A percentile compares a stretch with the other conserved stretches of the same genome.
Conservation (phyloP, 2,329 filamentous ascomycete species). For the Thielaviopsis musarum region DNA sequence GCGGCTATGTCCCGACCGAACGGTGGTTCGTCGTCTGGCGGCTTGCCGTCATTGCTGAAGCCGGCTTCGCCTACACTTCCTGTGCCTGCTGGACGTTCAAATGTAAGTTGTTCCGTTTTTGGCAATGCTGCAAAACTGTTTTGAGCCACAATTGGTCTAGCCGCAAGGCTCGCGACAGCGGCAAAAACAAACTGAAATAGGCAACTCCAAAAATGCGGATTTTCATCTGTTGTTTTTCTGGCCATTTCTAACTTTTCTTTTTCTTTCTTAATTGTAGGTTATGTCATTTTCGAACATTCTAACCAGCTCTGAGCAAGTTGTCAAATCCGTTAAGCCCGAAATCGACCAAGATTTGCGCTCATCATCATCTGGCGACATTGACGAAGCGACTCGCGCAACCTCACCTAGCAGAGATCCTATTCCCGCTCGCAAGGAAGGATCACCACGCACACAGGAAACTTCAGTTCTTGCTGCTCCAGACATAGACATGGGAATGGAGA, state of each 20-base stretch:
- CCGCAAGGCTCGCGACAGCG: too few relatives aligned
- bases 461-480: slow-evolving; percentile 8
- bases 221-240: background rate
- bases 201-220: background rate
- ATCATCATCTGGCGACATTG: slow-evolving; percentile 5
- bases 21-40: slow-evolving; percentile 6
- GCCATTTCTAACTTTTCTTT: slow-evolving; percentile 5
- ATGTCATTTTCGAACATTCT: slow-evolving; percentile 97
- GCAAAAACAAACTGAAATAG: too few relatives aligned
- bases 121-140: background rate
- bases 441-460: background rate
- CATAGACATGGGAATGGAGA: slow-evolving; percentile 5
- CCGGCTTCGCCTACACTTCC: slow-evolving; percentile 11
- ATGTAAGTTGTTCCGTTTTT: slow-evolving; percentile 5
- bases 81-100: background rate
- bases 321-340: slow-evolving; percentile 1
- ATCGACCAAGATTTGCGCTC: slow-evolving; percentile 1
- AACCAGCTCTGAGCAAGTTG: slow-evolving; percentile 54
- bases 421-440: background rate
- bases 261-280: slow-evolving; percentile 34
- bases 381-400: slow-evolving; percentile 4
- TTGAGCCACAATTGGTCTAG: too few relatives aligned
- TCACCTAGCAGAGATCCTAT: background rate
- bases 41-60: slow-evolving; percentile 12
- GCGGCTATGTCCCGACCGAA: slow-evolving; percentile 20